Base-by-base conservation (phyloP, 192 early-diverging fungal species). In the Phlyctochytrium arcticum region DNA sequence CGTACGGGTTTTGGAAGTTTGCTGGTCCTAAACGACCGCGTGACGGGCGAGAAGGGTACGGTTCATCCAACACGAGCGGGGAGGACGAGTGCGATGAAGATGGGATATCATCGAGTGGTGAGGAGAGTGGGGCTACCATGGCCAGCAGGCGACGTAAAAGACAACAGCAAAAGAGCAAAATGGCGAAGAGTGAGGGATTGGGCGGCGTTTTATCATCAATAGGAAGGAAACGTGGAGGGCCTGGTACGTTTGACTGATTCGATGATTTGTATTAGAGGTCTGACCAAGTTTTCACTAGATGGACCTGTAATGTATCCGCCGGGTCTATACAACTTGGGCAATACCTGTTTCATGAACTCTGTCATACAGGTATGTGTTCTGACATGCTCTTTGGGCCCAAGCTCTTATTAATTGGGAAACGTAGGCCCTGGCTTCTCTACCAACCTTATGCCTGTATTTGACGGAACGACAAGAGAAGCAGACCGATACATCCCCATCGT, bases 291-390 rank as follows among this genome's bases (percentile, higher is more conserved):
- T n/a, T 31, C 9, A 10, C 4, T 33, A 53, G 33, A 42, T 50
- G 58, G 35, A 21, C 15, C 24, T 21, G 17, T 83, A 23, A n/a
- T n/a, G n/a, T 82, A 76, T 46, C 77, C 85, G 39, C 75, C 79
- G 15, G 92, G 92, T 10, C 77, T 94, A 8, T 75, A 86, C 63
- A 94, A 94, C 61, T 66, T 89, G 62, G 90, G 92, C 21, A 94
- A 94, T 68, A 91, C 90, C 6, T 94, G 92, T 73, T 94, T 92
- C 69, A 83, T 94, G 80, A 94, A 94, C 63, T 83, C 86, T 8
- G 88, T 89, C 2, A 59, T 94, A 24, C 92, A 96, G 82, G 93
- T 83, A 58, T 21, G 51, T 35, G 34, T 47, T n/a, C 24, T 29
- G 29, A 62, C 31, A 17, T 70, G 12, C 51, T 17, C 23, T 60